Percentiles rank a stretch among this genome's conserved stretches.
Conservation (phyloP, 2,329 filamentous ascomycete genomes). For the Xylaria digitata region DNA sequence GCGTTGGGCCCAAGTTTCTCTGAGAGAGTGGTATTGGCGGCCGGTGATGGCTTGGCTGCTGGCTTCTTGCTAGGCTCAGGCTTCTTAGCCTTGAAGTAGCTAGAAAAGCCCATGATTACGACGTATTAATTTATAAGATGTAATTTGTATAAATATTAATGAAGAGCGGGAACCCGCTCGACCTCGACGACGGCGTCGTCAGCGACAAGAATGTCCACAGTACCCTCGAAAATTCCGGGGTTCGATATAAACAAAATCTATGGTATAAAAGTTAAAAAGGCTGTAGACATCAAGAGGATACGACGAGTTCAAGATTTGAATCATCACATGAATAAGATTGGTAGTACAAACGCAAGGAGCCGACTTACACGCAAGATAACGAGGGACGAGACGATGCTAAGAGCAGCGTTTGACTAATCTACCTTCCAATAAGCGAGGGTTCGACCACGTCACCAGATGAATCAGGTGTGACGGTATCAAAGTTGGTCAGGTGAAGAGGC, state of each 20-base stretch:
- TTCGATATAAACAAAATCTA: constrained; percentile 2
- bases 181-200: constrained; percentile 13
- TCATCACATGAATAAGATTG: not conserved
- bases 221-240: not conserved
- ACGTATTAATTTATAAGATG: constrained; percentile 16
- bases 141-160: constrained; percentile 13
- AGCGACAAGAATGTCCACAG: not conserved
- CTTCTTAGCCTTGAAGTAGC: constrained; percentile 70
- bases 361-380: constrained; percentile 23
- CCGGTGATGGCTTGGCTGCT: constrained; percentile 38
- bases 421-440: constrained; percentile 28
- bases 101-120: constrained; percentile 67
- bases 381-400: constrained; percentile 17
- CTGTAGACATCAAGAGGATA: not conserved
- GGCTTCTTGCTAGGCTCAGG: constrained; percentile 49
- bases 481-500: constrained; percentile 11
- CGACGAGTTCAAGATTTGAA: not conserved
- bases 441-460: constrained; percentile 11
- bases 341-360: not conserved
- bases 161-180: constrained; percentile 29
- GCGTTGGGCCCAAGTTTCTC: constrained; percentile 53
- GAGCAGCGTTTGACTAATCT: constrained; percentile 13
- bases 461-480: not conserved
- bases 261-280: not conserved
- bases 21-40: constrained; percentile 46